phyloP scores from a whole-genome alignment of 805 yeast genomes.

The Metschnikowia anglica region DNA sequence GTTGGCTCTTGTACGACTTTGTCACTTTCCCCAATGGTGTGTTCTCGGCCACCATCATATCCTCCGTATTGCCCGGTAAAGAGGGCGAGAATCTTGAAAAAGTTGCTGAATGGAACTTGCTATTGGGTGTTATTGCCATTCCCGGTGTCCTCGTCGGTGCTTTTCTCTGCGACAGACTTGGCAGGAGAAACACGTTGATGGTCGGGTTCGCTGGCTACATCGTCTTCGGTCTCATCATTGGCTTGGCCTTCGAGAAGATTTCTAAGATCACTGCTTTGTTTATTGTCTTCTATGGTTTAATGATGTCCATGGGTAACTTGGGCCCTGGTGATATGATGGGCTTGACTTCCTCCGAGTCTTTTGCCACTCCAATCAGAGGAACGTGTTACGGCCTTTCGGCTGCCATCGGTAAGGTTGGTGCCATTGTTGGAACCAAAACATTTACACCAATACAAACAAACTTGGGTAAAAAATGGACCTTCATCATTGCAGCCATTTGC shows the following conservation, averaged over 20 bases:
- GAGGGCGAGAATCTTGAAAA: slow-evolving; percentile 44
- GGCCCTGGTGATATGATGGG: slow-evolving; percentile 84
- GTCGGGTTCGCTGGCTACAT: slow-evolving; percentile 70
- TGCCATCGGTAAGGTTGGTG: slow-evolving; percentile 81
- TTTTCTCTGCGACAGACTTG: slow-evolving; percentile 57
- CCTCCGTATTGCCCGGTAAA: slow-evolving; percentile 42
- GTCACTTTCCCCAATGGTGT: slow-evolving; percentile 79
- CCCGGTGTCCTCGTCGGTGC: slow-evolving; percentile 80
- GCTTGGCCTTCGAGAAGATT: slow-evolving; percentile 59
- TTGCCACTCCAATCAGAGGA: slow-evolving; percentile 76
- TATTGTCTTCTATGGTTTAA: slow-evolving; percentile 69
- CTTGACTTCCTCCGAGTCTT: slow-evolving; percentile 59
- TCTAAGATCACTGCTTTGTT: slow-evolving; percentile 59
- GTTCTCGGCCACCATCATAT: slow-evolving; percentile 60
- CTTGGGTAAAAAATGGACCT: slow-evolving; percentile 71
- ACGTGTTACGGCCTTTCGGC: slow-evolving; percentile 74
- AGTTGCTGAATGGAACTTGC: slow-evolving; percentile 72
- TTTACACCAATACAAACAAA: slow-evolving; percentile 66
- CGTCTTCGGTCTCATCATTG: slow-evolving; percentile 69
- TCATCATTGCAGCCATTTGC: slow-evolving; percentile 73
- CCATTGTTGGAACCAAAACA: slow-evolving; percentile 75
- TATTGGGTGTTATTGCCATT: slow-evolving; percentile 61
- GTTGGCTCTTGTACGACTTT: slow-evolving; percentile 81
- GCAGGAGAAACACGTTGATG: slow-evolving; percentile 71
- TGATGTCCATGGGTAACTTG: slow-evolving; percentile 67